phyloP scores from a whole-genome alignment of 768 basidiomycete genomes.

The Naganishia vishniacii region DNA sequence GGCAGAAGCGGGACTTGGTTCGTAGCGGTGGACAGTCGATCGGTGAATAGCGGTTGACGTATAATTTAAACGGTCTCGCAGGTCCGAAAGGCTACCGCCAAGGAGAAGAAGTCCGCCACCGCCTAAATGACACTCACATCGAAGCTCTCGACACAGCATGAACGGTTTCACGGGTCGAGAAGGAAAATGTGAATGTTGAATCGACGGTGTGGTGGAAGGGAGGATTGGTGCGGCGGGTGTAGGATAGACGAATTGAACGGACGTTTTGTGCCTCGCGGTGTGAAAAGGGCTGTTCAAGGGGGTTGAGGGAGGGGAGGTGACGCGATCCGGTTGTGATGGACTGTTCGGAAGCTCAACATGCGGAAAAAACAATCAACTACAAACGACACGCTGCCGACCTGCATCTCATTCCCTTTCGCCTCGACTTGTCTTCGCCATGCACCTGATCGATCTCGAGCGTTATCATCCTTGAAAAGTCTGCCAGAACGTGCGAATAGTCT shows the following conservation, averaged over 20 bases:
- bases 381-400: neutral
- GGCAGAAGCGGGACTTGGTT: constrained; percentile 64
- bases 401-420: constrained; percentile 14
- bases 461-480: neutral
- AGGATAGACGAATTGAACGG: constrained; percentile 4
- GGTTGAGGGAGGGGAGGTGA: neutral
- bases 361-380: neutral
- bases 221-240: neutral
- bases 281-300: constrained; percentile 8
- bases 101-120: constrained; percentile 50
- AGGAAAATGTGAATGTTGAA: neutral
- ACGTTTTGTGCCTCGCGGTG: neutral
- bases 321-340: neutral
- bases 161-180: neutral
- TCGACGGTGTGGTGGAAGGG: neutral
- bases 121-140: constrained; percentile 42
- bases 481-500: neutral
- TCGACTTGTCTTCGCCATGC: neutral
- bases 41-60: neutral
- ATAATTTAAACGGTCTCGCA: constrained; percentile 2
- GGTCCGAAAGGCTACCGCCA: constrained; percentile 49
- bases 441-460: constrained; percentile 1
- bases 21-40: neutral
- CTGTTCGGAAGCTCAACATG: too few species aligned
- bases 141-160: neutral